Percentiles rank a stretch among this genome's conserved stretches.
phyloP scores from a whole-genome alignment of 129 eudicot species.

The Ambrosia trifida region DNA sequence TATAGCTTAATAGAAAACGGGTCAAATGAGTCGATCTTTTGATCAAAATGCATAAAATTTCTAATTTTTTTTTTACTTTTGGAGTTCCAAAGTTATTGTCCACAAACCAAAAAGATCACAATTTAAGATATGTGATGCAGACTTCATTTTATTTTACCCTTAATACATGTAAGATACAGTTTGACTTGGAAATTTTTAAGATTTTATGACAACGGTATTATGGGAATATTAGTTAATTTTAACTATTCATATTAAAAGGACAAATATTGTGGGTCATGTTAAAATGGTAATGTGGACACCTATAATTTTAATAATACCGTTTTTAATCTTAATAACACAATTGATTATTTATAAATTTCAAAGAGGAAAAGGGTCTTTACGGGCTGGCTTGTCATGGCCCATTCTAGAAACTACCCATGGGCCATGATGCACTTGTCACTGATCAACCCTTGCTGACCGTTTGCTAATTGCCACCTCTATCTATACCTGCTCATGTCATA shows the following conservation, averaged over 20 bases:
- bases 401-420: background rate
- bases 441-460: background rate
- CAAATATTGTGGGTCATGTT: background rate
- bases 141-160: background rate
- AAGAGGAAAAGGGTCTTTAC: background rate
- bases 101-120: background rate
- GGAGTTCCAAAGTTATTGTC: background rate
- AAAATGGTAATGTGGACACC: background rate
- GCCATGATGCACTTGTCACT: background rate
- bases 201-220: background rate
- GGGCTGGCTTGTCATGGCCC: too few species aligned
- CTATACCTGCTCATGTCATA: conserved; percentile 5
- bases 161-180: background rate
- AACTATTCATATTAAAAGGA: background rate
- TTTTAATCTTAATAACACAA: background rate
- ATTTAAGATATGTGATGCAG: background rate
- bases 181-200: background rate
- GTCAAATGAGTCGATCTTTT: background rate
- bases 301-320: background rate
- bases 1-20: background rate
- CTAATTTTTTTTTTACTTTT: background rate
- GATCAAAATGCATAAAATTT: background rate
- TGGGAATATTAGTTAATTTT: background rate
- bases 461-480: conserved; percentile 5
- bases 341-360: background rate